These are phyloP conservation scores for Skeletonema tropicum DNA, from an alignment of 108 stramenopile species.

Conservation along the genomic window DNA sequence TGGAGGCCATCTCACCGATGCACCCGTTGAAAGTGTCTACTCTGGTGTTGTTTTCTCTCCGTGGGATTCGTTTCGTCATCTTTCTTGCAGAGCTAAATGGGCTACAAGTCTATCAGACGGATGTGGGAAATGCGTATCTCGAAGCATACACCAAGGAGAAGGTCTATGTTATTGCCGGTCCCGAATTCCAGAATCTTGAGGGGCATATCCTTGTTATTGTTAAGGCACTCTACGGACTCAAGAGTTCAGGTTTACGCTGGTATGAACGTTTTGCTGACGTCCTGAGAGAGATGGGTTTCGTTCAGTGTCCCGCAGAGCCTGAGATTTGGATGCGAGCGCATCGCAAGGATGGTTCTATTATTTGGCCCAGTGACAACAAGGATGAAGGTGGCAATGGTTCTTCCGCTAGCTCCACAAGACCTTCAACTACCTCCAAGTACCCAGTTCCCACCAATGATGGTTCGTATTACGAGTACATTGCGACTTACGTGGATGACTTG, in stretches of 20 bases:
- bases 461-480: conserved; percentile 13
- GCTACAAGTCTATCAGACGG: conserved; percentile 22
- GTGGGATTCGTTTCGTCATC: conserved; percentile 48
- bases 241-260: conserved; percentile 5
- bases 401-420: too few species aligned
- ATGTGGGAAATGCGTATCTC: conserved; percentile 43
- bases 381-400: too few species aligned
- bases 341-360: not conserved
- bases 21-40: conserved; percentile 23
- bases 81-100: conserved; percentile 42
- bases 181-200: conserved; percentile 38
- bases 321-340: conserved; percentile 25
- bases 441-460: not conserved
- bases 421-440: too few species aligned
- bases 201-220: conserved; percentile 16
- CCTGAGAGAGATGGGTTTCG: conserved; percentile 24
- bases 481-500: conserved; percentile 5
- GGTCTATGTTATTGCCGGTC: conserved; percentile 27
- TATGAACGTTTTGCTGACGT: conserved; percentile 23
- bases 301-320: conserved; percentile 17
- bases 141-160: conserved; percentile 35
- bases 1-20: conserved; percentile 37
- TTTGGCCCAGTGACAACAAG: not conserved
- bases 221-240: conserved; percentile 47
- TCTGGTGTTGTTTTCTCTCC: conserved; percentile 31